Evolutionary conservation across 345 rosid genomes (phyloP).

Genomic region (Boechera retrofracta): DNA sequence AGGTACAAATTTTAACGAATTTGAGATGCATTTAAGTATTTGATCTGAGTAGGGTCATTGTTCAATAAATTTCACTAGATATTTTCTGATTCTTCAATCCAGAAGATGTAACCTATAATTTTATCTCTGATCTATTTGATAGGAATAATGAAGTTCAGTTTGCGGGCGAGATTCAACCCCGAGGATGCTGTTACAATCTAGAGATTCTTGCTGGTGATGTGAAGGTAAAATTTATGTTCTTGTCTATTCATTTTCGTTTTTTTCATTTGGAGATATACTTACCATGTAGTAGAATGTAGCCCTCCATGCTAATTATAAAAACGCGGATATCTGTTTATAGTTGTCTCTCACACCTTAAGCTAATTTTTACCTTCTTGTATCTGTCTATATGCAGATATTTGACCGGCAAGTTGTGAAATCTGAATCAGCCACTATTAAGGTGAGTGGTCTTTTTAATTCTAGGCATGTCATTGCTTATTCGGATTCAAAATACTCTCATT

Average conservation of each 20-base stretch:
- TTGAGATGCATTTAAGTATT: constrained; percentile 1
- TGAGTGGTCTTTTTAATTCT: constrained; percentile 32
- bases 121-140: not conserved
- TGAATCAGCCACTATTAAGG: constrained; percentile 94
- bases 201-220: constrained; percentile 65
- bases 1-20: constrained; percentile 53
- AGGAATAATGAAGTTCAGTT: constrained; percentile 97
- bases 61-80: not conserved
- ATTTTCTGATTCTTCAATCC: not conserved
- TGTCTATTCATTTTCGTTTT: not conserved
- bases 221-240: constrained; percentile 50
- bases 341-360: not conserved
- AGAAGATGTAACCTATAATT: not conserved
- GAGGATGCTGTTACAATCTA: constrained; percentile 70
- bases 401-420: constrained; percentile 88
- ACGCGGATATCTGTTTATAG: not conserved
- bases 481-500: not conserved
- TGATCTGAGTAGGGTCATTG: not conserved
- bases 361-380: constrained; percentile 16
- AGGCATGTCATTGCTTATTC: not conserved
- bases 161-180: constrained; percentile 90
- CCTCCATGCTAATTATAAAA: not conserved
- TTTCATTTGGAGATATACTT: not conserved
- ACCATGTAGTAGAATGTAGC: not conserved
- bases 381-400: constrained; percentile 59